Evolutionary conservation across 805 yeast species (phyloP), one percentile per base, ranked within the genome.

Genomic region (Blastobotrys chiropterorum): DNA sequence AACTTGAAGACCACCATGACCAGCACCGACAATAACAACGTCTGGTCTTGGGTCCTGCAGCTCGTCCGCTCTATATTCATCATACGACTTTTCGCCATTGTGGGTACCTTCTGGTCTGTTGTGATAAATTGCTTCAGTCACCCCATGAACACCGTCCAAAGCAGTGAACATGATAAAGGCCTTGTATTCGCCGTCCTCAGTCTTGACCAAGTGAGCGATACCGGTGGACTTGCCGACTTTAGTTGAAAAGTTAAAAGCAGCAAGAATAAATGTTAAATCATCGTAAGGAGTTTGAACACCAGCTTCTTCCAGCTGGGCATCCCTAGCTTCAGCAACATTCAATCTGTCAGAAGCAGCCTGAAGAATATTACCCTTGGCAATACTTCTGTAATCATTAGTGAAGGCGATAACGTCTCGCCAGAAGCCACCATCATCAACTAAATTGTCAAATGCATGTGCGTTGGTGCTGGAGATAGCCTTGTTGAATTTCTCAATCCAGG

Each of bases 21-120:
- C 78, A 52, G 76, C 79, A 42, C 79, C 78, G 45, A 74, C 72
- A 54, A 74, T 62, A 40, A 74, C 62, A 17, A 73, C 78, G n/a
- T 67, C 47, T 3, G 78, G 78, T 55, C 71, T 69, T 2, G 55
- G 54, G 42, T 53, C 46, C 20, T 52, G 54, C 31, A 48, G 13
- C 26, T 50, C 47, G n/a, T 41, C 49, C 21, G 13, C 30, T 17
- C 49, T 53, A 6, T n/a, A 8, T 4, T 31, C 46, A 44, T 30
- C 46, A 19, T 46, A 46, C 4, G 43, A 17, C 31, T 19, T n/a
- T 41, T 14, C 22, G 21, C 46, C 20, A 38, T 52, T 52, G 17
- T 52, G 44, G 6, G n/a, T 30, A 22, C 61, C 61, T 8, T 46
- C 49, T 31, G 46, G 20, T n/a, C 61, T 53, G 26, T 54, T 40